Evolutionary conservation across 2,329 filamentous ascomycete species (phyloP), one percentile per base, ranked within the genome.

Genomic region (Magnaporthales sp.): DNA sequence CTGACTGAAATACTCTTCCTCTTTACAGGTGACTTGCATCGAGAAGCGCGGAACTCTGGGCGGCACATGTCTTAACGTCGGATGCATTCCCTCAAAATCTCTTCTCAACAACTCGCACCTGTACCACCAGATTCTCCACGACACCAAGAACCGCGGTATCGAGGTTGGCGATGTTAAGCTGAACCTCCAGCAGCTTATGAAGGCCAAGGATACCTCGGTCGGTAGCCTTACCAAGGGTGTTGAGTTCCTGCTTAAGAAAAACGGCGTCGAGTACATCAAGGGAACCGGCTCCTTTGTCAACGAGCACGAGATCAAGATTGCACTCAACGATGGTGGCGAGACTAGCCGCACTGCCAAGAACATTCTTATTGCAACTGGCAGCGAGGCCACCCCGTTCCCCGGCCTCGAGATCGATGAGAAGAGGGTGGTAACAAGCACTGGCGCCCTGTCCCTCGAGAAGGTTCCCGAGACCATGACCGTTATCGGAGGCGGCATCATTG

Each of bases 41-140:
- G 95, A 99, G 83, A 99, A 99, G 87, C 92, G 95, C 77, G 95
- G 95, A 73, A 85, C 88, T 68, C 89, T 99, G 74, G 95, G 95
- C 75, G 95, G 95, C 78, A 99, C 95, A 75, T 99, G 95, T 84
- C 84, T 99, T 75, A 99, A 99, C 79, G 95, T 99, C 76, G 95
- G 95, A 82, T 99, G 95, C 83, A 99, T 99, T 77, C 95, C 95
- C 72, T 99, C 95, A 71, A 99, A 99, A 83, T 97, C 95, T 70
- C 92, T 99, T 73, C 91, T 99, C 79, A 99, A 98, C 89, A 98
- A 98, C 86, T 97, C 95, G 74, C 93, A 97, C 80, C 87, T 98
- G 69, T 98, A 98, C 85, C 94, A 98, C 84, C 91, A 93, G 81
- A 91, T 97, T 76, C 87, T 96, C 69, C 94, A 99, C 83, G 95